phyloP scores from a whole-genome alignment of 768 basidiomycete genomes.

The Lactarius indigo region DNA sequence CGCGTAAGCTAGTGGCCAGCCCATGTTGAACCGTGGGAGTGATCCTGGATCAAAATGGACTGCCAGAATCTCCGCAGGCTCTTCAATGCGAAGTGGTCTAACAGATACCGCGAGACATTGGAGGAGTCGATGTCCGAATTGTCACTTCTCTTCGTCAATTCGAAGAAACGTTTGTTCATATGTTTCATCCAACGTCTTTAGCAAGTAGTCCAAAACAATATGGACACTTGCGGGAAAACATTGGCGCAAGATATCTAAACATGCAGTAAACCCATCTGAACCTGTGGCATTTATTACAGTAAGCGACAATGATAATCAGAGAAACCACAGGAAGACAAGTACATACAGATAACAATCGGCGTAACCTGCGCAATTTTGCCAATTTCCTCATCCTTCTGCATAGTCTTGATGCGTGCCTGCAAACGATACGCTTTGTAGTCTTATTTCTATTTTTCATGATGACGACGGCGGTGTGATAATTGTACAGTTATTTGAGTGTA shows the following conservation, averaged over 20 bases:
- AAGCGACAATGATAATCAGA: too few species aligned
- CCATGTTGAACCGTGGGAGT: background rate
- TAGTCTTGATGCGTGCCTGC: constrained; percentile 97
- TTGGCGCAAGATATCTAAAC: constrained; percentile 1
- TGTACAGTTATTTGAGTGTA: background rate
- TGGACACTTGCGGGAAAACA: background rate
- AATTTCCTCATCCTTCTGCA: constrained; percentile 99
- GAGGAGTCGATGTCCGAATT: constrained; percentile 1
- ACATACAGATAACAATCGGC: constrained; percentile 93
- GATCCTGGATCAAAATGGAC: background rate
- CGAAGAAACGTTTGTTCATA: background rate
- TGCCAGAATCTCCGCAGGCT: background rate
- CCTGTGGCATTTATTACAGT: background rate
- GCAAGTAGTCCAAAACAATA: background rate
- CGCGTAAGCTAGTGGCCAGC: too few species aligned
- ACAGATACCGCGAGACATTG: background rate
- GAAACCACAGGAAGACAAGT: background rate
- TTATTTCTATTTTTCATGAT: constrained; percentile 88
- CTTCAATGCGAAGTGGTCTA: constrained; percentile 5
- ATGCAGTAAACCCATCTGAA: constrained; percentile 10
- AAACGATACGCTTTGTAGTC: constrained; percentile 43
- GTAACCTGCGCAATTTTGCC: constrained; percentile 97
- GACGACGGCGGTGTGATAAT: background rate
- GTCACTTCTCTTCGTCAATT: background rate
- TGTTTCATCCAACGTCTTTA: background rate